Percentiles rank a stretch among this genome's conserved stretches.
These are phyloP conservation scores for Eimeria necatrix DNA, from an alignment of 169 alveolate species.

Conservation along the genomic window DNA sequence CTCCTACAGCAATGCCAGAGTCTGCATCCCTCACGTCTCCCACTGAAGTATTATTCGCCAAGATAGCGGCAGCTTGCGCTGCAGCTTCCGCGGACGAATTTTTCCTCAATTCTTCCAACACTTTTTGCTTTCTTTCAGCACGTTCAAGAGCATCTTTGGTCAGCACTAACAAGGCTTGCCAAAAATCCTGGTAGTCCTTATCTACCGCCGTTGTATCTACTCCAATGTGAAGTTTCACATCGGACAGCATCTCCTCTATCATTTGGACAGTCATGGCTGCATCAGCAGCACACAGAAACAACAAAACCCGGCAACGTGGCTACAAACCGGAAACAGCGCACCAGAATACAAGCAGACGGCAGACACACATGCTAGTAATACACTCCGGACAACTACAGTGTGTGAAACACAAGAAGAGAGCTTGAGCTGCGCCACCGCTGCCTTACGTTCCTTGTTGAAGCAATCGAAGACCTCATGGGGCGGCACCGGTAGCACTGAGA, in stretches of 20 bases:
- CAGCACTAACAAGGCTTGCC: slow-evolving; percentile 68
- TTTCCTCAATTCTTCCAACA: slow-evolving; percentile 34
- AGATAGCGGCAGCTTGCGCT: slow-evolving; percentile 74
- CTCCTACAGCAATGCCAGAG: slow-evolving; percentile 69
- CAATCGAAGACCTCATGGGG: slow-evolving; percentile 76
- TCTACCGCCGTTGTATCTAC: slow-evolving; percentile 73
- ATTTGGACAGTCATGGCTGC: slow-evolving; percentile 62
- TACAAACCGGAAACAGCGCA: neutral
- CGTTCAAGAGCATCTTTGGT: slow-evolving; percentile 58
- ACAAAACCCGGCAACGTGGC: neutral
- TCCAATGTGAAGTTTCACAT: slow-evolving; percentile 72
- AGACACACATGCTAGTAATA: neutral
- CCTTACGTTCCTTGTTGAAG: slow-evolving; percentile 67
- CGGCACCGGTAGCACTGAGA: slow-evolving; percentile 47
- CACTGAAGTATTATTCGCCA: slow-evolving; percentile 26
- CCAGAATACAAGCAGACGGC: neutral
- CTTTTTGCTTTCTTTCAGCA: slow-evolving; percentile 51
- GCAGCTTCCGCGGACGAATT: slow-evolving; percentile 69
- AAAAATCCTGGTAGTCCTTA: slow-evolving; percentile 76
- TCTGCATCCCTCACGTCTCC: slow-evolving; percentile 74
- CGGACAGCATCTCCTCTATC: slow-evolving; percentile 70
- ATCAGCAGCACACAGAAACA: neutral
- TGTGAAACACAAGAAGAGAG: neutral
- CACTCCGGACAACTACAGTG: neutral
- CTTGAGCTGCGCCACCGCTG: neutral